phyloP scores from a whole-genome alignment of 257 asterid species.

The Gynochthodes officinalis region DNA sequence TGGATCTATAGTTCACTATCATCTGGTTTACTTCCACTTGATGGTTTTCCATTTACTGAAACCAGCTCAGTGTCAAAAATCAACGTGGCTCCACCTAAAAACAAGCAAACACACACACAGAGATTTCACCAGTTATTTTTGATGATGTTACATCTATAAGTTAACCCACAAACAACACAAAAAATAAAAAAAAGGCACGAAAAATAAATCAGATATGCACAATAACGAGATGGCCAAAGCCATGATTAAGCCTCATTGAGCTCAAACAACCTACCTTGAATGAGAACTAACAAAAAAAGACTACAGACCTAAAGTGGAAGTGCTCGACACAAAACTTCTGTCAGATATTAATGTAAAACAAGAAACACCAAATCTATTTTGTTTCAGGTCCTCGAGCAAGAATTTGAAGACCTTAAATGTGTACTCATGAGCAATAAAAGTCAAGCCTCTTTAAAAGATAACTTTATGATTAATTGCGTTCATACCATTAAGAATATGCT shows the following conservation, averaged over 20 bases:
- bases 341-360: background rate
- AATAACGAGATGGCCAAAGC: background rate
- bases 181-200: no score
- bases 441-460: background rate
- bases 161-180: background rate
- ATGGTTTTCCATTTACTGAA: slow-evolving; percentile 77
- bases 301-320: background rate
- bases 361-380: background rate
- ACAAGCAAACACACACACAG: slow-evolving; percentile 6
- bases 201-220: background rate
- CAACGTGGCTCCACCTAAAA: slow-evolving; percentile 92
- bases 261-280: background rate
- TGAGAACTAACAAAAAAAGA: background rate
- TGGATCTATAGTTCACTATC: slow-evolving; percentile 49
- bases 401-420: background rate
- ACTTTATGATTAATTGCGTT: background rate
- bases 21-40: slow-evolving; percentile 33
- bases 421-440: background rate
- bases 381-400: background rate
- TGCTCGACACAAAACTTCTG: background rate
- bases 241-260: background rate
- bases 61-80: slow-evolving; percentile 90
- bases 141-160: background rate
- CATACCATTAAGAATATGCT: background rate
- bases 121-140: background rate